A percentile compares a stretch with the other conserved stretches of the same genome.
These are phyloP conservation scores for Dipodascopsis tothii DNA, from an alignment of 805 yeast species.

Conservation along the genomic window DNA sequence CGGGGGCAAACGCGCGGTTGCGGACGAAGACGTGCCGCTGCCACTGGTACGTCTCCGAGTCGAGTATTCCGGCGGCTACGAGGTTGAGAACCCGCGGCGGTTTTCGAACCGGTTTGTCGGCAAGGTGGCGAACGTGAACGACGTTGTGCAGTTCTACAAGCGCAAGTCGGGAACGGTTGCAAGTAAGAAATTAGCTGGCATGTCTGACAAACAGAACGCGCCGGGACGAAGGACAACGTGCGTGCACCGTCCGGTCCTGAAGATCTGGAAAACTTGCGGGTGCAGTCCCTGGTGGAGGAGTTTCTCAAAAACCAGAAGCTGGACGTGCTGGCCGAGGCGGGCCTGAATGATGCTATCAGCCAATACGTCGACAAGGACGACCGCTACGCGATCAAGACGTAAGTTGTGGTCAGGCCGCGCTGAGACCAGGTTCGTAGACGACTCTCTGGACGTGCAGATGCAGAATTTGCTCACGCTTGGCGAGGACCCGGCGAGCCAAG, in stretches of 20 bases:
- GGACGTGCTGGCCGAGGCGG: conserved; percentile 63
- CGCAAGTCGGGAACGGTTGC: conserved; percentile 34
- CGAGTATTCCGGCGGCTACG: conserved; percentile 84
- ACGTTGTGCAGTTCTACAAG: conserved; percentile 65
- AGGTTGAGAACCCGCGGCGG: conserved; percentile 82
- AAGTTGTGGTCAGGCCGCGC: conserved; percentile 45
- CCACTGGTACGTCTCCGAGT: conserved; percentile 47
- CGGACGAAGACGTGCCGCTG: conserved; percentile 47
- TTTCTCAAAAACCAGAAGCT: conserved; percentile 57
- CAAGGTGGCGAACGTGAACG: conserved; percentile 81
- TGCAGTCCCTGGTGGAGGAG: conserved; percentile 57
- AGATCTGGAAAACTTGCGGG: conserved; percentile 40
- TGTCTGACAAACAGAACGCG: neutral
- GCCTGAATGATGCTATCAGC: conserved; percentile 64
- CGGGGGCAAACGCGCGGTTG: conserved; percentile 24
- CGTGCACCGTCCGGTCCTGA: conserved; percentile 23
- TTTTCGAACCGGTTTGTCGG: conserved; percentile 89
- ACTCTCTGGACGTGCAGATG: conserved; percentile 27
- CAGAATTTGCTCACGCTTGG: conserved; percentile 23
- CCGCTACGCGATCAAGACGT: conserved; percentile 50
- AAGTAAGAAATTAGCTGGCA: conserved; percentile 5
- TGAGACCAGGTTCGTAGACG: conserved; percentile 31
- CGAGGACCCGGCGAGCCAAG: no score
- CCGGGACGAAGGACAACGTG: conserved; percentile 7
- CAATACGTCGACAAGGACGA: conserved; percentile 78